Conservation (phyloP, 1,284 basidiomycete species). For the Trichosporon coremiiforme region DNA sequence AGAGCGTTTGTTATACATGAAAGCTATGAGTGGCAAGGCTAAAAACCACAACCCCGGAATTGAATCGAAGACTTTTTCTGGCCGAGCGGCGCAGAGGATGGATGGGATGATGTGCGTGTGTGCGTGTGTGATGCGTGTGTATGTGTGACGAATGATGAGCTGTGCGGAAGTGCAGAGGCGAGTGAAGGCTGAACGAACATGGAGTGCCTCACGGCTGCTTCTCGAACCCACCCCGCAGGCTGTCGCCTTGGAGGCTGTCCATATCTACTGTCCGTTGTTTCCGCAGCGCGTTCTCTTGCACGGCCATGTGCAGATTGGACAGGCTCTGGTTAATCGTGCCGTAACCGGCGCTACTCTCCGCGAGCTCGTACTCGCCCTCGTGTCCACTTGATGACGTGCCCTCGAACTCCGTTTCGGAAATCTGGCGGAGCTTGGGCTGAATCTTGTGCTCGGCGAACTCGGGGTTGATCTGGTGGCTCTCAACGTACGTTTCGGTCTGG, state of each 20-base stretch:
- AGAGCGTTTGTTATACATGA: constrained; percentile 2
- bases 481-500: constrained; percentile 40
- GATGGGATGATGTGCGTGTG: neutral
- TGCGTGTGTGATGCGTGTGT: neutral
- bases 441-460: constrained; percentile 27
- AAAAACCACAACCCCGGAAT: constrained; percentile 11
- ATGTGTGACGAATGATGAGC: too few relatives aligned
- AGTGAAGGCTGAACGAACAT: too few relatives aligned
- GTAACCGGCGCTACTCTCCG: constrained; percentile 10
- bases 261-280: neutral
- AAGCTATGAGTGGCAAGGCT: constrained; percentile 1
- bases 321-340: constrained; percentile 15
- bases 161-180: too few relatives aligned
- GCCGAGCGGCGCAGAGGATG: neutral
- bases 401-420: constrained; percentile 28
- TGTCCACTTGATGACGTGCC: constrained; percentile 21
- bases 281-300: constrained; percentile 3
- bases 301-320: constrained; percentile 3
- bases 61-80: neutral
- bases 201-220: neutral
- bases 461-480: constrained; percentile 33
- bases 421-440: constrained; percentile 32
- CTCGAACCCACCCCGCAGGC: neutral
- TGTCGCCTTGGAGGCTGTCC: constrained; percentile 3
- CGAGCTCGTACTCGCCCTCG: constrained; percentile 18